Evolutionary conservation across 257 asterid genomes (phyloP).

Genomic region (Coffea eugenioides): DNA sequence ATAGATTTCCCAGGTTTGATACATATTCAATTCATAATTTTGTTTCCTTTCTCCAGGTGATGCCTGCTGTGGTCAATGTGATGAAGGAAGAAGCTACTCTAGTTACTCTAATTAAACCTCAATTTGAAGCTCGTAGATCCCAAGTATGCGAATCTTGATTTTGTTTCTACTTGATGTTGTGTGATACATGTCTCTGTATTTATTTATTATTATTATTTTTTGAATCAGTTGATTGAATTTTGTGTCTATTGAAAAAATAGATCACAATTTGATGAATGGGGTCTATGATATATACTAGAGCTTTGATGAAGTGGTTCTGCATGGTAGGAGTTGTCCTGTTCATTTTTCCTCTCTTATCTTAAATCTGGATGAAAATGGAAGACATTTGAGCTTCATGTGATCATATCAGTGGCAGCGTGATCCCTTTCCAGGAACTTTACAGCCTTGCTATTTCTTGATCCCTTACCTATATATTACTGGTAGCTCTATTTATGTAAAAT

Average conservation of each 20-base stretch:
- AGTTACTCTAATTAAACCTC: slow-evolving; percentile 88
- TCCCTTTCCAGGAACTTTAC: slow-evolving; percentile 3
- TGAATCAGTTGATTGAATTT: not conserved
- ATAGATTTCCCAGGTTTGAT: not conserved
- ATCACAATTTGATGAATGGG: not conserved
- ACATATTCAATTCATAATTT: not conserved
- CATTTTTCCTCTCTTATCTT: not conserved
- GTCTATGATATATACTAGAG: not conserved
- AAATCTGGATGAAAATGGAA: not conserved
- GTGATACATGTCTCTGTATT: not conserved
- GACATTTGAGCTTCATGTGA: not conserved
- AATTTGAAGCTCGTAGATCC: slow-evolving; percentile 90
- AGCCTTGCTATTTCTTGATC: not conserved
- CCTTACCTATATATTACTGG: not conserved
- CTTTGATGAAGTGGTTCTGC: not conserved
- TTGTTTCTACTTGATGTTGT: slow-evolving; percentile 8
- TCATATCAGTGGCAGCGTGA: not conserved
- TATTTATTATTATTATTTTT: not conserved
- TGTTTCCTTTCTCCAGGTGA: slow-evolving; percentile 50
- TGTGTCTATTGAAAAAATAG: not conserved
- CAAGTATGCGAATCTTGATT: slow-evolving; percentile 47
- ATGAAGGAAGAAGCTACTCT: slow-evolving; percentile 78
- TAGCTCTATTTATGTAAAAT: not conserved
- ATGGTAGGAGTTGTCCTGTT: not conserved
- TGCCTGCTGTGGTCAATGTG: slow-evolving; percentile 83